A percentile compares a stretch with the other conserved stretches of the same genome.
Evolutionary conservation across 2,329 filamentous ascomycete species (phyloP).

Genomic region (Golovinomyces cichoracearum): DNA sequence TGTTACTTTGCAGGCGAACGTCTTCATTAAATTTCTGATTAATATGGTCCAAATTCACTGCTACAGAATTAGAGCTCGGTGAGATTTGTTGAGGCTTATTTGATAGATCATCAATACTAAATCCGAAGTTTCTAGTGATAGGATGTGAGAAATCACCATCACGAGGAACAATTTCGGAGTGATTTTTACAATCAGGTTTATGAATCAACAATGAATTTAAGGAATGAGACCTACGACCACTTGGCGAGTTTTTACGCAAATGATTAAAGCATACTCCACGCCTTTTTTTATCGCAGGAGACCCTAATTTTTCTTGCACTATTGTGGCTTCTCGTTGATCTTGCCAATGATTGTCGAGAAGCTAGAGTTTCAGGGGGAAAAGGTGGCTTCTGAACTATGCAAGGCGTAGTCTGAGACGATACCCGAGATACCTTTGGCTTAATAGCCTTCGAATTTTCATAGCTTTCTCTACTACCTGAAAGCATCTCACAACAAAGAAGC

Average conservation of each 20-base stretch:
- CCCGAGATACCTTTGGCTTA: not conserved
- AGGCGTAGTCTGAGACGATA: constrained; percentile 3
- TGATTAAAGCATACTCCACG: constrained; percentile 39
- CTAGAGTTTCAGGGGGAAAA: constrained; percentile 12
- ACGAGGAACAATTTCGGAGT: constrained; percentile 9
- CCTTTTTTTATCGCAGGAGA: constrained; percentile 20
- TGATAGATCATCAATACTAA: not conserved
- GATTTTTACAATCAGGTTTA: constrained; percentile 5
- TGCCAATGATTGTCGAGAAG: constrained; percentile 23
- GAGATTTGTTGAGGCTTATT: not conserved
- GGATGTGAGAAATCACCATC: constrained; percentile 1
- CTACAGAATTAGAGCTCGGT: not conserved
- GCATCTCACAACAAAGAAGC: constrained; percentile 17
- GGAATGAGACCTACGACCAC: constrained; percentile 2
- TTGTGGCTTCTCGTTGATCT: constrained; percentile 18
- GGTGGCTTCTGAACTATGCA: not conserved
- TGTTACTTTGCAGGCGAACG: constrained; percentile 56
- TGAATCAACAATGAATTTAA: not conserved
- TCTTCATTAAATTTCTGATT: constrained; percentile 38
- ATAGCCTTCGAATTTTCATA: not conserved
- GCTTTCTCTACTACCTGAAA: not conserved
- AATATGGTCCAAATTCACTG: constrained; percentile 5
- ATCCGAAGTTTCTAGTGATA: not conserved
- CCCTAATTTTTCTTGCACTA: constrained; percentile 15
- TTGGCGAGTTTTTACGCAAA: constrained; percentile 15